Evolutionary conservation across 1,284 basidiomycete genomes (phyloP), one percentile per base, ranked within the genome.

Genomic region (Puccinia coronata): DNA sequence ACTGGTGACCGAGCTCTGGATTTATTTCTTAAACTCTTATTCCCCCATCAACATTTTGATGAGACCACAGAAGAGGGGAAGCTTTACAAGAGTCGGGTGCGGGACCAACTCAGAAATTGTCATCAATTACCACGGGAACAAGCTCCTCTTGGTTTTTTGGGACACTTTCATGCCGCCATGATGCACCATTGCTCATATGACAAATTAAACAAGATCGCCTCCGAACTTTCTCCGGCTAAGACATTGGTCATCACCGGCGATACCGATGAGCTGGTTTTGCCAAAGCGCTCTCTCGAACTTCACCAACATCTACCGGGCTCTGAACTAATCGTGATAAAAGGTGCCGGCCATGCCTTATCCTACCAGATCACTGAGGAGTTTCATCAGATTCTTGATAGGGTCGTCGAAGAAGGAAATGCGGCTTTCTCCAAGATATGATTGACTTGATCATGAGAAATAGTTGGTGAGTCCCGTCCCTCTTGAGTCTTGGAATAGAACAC

Each of bases 291-390:
- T 4, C 12, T 36, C 39, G 55, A 55, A 39, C 3, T 74, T 12
- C 53, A 74, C 55, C 9, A 20, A 39, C 23, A 74, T n/a, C n/a
- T 74, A 39, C 49, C 28, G 8, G 72, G 55, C 16, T 74, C 72
- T 20, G 72, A 74, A 59, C 61, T 74, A n/a, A 28, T 74, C 49
- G 36, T 74, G 36, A 34, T 41, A 4, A 61, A 61, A 41, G 39
- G 41, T 23, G 55, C 28, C 4, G 72, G 72, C 53, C 72, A 74
- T 25, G 72, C 72, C 31, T 72, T 72, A n/a, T n/a, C n/a, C n/a
- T n/a, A n/a, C n/a, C n/a, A n/a, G n/a, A n/a, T n/a, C n/a, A n/a
- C n/a, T n/a, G n/a, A n/a, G n/a, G n/a, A n/a, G n/a, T n/a, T n/a
- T n/a, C n/a, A n/a, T n/a, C n/a, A n/a, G n/a, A n/a, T n/a, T n/a